A percentile compares a stretch with the other conserved stretches of the same genome.
Evolutionary conservation across 192 early-diverging fungal species (phyloP).

Genomic region (Podila epigama): DNA sequence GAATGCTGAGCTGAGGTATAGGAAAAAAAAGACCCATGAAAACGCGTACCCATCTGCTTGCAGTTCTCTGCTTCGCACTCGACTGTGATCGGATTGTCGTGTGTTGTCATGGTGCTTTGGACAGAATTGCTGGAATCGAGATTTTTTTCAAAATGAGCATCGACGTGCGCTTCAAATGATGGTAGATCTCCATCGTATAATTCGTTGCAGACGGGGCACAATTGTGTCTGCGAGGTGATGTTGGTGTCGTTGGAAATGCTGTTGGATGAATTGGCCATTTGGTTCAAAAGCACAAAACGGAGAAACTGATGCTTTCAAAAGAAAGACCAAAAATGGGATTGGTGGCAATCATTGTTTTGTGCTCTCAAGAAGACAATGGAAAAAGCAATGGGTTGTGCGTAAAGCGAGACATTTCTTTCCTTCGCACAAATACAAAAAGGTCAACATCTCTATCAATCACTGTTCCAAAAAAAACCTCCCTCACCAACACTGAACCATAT

Average conservation of each 20-base stretch:
- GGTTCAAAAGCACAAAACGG: too few species aligned
- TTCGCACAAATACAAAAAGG: too few species aligned
- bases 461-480: too few species aligned
- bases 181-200: constrained; percentile 13
- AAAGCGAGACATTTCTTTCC: too few species aligned
- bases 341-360: too few species aligned
- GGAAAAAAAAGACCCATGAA: background rate
- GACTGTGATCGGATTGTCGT: background rate
- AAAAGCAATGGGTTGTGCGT: too few species aligned
- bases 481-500: background rate
- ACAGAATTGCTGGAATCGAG: background rate
- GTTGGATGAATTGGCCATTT: too few species aligned
- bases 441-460: too few species aligned
- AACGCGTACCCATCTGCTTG: constrained; percentile 9
- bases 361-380: too few species aligned
- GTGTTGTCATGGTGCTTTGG: background rate
- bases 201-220: constrained; percentile 33
- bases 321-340: too few species aligned
- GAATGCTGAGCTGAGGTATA: too few species aligned
- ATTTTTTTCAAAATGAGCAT: constrained; percentile 27
- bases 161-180: constrained; percentile 37
- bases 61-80: constrained; percentile 36
- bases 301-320: too few species aligned
- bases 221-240: background rate
- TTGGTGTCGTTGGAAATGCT: background rate